Base-by-base conservation (phyloP, 768 basidiomycete genomes). In the Mycena crocata region DNA sequence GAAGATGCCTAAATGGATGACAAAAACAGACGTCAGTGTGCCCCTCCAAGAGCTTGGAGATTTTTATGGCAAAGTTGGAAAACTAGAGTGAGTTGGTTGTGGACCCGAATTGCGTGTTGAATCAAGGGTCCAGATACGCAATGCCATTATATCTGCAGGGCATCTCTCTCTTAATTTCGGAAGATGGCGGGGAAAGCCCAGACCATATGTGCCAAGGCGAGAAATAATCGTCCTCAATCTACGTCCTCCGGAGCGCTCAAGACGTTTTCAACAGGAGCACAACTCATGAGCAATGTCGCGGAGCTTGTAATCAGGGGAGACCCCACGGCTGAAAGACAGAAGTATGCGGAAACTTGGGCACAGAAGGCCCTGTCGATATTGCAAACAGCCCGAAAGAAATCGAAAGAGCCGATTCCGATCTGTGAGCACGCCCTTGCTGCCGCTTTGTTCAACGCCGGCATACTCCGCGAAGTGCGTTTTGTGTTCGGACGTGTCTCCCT, bases 11-110 rank as follows among this genome's bases (percentile, higher is more conserved):
- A 62, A 67, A 45, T 87, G 86, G 85, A 77, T 86, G 65, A 76
- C 76, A 17, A 80, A 78, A 62, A 75, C 78, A 31, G 85, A 87
- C 50, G 77, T 87, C 19, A 81, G 80, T 37, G 84, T 83, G 21
- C 86, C 86, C 12, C 70, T 87, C 13, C 83, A 84, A 46, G 79
- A 83, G 8, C 77, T 87, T 0, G 86, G 84, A 2, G 76, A 81
- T 12, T 82, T 82, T 54, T 84, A 86, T 56, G 82, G 81, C 35
- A 74, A 74, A 44, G 76, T 76, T 30, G 84, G 82, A 30, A 82
- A 82, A 51, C 62, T 77, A 17, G 80, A 85, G 82, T 83, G 63
- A 54, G 81, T 42, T 24, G 19, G 40, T n/a, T 28, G 19, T 30
- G n/a, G n/a, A n/a, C n/a, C n/a, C n/a, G n/a, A n/a, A n/a, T n/a